These are phyloP conservation scores for Penicillium tannophilum DNA, from an alignment of 495 filamentous ascomycete genomes.

Conservation along the genomic window DNA sequence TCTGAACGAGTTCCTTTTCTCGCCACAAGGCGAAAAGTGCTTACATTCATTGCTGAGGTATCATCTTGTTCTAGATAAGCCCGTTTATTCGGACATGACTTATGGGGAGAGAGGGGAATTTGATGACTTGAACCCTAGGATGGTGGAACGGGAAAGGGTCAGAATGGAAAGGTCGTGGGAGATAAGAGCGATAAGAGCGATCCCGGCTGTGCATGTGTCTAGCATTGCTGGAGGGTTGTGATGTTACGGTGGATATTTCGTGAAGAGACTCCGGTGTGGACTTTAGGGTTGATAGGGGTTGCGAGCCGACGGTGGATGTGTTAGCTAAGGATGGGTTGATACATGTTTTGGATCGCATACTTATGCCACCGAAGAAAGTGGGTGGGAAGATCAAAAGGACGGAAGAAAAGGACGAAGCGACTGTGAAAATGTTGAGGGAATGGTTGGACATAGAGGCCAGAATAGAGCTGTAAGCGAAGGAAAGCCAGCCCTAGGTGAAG, in stretches of 20 bases:
- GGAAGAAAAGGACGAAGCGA: slow-evolving; percentile 53
- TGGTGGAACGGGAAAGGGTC: slow-evolving; percentile 24
- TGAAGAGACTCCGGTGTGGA: slow-evolving; percentile 60
- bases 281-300: slow-evolving; percentile 72
- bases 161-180: not conserved
- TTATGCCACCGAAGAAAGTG: slow-evolving; percentile 71
- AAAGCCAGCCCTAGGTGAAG: not conserved
- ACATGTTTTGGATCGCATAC: slow-evolving; percentile 67
- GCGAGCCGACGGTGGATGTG: slow-evolving; percentile 64
- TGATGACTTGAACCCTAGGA: slow-evolving; percentile 1
- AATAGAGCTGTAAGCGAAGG: slow-evolving; percentile 16
- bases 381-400: slow-evolving; percentile 33
- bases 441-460: slow-evolving; percentile 9
- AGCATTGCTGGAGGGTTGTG: slow-evolving; percentile 62
- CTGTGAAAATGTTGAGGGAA: slow-evolving; percentile 64
- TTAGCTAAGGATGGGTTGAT: slow-evolving; percentile 73
- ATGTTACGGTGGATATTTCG: slow-evolving; percentile 66
- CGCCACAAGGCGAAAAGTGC: slow-evolving; percentile 64
- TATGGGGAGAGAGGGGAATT: slow-evolving; percentile 28
- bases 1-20: slow-evolving; percentile 79
- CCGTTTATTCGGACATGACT: slow-evolving; percentile 75
- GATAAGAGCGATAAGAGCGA: not conserved
- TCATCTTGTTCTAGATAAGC: slow-evolving; percentile 72
- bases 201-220: slow-evolving; percentile 51
- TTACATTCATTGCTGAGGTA: slow-evolving; percentile 76